Percentiles rank a stretch among this genome's conserved stretches.
Conservation (phyloP, 2,329 filamentous ascomycete genomes). For the Cordyceps fumosorosea region DNA sequence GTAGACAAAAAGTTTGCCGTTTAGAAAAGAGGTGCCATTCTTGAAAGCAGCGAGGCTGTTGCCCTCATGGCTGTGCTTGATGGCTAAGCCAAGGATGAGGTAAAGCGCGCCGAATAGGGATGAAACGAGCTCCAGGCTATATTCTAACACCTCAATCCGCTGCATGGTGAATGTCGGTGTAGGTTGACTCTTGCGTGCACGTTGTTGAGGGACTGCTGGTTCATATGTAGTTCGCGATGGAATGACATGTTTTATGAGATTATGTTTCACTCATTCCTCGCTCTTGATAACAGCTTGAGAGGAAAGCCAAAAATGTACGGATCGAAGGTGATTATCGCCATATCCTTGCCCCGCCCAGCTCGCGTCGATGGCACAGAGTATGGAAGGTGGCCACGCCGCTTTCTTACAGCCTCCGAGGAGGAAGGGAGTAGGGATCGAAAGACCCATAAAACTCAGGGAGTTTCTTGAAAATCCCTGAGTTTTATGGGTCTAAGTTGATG, state of each 20-base stretch:
- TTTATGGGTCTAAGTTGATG: neutral
- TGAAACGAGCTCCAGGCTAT: neutral
- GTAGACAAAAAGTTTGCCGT: neutral
- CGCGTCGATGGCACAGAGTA: neutral
- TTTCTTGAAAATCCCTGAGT: neutral
- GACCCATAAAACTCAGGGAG: neutral
- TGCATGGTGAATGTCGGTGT: neutral
- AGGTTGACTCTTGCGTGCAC: neutral
- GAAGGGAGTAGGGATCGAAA: too few relatives aligned
- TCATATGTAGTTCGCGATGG: neutral
- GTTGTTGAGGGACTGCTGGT: neutral
- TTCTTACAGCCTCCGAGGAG: too few relatives aligned
- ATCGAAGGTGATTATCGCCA: neutral
- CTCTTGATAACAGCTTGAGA: neutral
- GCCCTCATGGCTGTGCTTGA: neutral
- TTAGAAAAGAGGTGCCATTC: neutral
- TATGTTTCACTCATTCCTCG: neutral
- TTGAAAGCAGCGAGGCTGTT: neutral
- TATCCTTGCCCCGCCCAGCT: neutral
- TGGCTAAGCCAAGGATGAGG: neutral
- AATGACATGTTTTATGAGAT: neutral
- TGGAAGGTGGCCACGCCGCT: too few relatives aligned
- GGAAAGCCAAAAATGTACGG: neutral
- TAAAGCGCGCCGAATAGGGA: neutral
- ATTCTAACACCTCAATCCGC: neutral